These are phyloP conservation scores for Scortechinia acanthostroma DNA, from an alignment of 2,329 filamentous ascomycete species.

Conservation along the genomic window DNA sequence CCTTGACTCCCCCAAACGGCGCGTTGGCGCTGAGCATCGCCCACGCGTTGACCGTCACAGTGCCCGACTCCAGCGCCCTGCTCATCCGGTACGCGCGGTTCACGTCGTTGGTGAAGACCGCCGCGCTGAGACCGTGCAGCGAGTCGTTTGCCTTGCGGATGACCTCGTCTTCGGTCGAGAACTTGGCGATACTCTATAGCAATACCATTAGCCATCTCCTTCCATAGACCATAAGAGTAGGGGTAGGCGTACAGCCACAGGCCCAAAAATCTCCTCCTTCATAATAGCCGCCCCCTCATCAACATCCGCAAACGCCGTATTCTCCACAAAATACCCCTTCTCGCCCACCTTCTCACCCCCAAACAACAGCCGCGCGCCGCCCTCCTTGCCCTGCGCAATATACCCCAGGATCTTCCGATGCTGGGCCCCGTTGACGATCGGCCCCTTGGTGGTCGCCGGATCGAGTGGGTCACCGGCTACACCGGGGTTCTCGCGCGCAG, in stretches of 20 bases:
- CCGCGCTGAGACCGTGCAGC: conserved; percentile 31
- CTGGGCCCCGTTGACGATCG: conserved; percentile 38
- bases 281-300: conserved; percentile 33
- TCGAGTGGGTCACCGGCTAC: conserved; percentile 56
- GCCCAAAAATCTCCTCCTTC: conserved; percentile 48
- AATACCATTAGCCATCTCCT: neutral
- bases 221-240: neutral
- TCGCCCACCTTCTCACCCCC: conserved; percentile 29
- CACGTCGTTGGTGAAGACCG: conserved; percentile 56
- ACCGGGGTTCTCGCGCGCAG: conserved; percentile 46
- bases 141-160: conserved; percentile 45
- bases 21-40: conserved; percentile 21
- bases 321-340: conserved; percentile 28
- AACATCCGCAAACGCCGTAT: conserved; percentile 34
- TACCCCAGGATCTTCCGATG: conserved; percentile 34
- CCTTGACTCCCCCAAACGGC: conserved; percentile 32
- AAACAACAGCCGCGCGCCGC: conserved; percentile 21
- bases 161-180: conserved; percentile 47
- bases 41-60: conserved; percentile 59
- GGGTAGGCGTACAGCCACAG: conserved; percentile 38
- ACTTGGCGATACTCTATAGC: conserved; percentile 29
- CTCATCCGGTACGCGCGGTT: conserved; percentile 48
- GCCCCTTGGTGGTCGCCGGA: conserved; percentile 48
- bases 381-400: conserved; percentile 27
- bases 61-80: conserved; percentile 53